phyloP scores from a whole-genome alignment of 129 eudicot genomes.

The Calendula officinalis region DNA sequence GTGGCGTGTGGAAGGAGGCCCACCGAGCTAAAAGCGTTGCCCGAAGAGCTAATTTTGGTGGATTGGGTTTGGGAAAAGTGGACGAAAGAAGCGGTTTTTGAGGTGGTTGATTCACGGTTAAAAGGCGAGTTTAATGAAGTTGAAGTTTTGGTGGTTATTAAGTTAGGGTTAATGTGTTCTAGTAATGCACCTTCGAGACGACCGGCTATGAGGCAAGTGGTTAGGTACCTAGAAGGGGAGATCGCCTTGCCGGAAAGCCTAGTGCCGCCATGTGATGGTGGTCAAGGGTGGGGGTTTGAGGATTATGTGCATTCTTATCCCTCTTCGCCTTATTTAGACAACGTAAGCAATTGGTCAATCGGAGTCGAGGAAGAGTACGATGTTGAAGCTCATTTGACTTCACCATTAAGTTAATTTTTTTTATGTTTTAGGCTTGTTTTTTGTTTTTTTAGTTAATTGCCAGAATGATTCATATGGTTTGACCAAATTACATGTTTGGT shows the following conservation, averaged over 20 bases:
- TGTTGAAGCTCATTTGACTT: slow-evolving; percentile 37
- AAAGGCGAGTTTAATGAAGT: slow-evolving; percentile 48
- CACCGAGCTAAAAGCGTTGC: slow-evolving; percentile 59
- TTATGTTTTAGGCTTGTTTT: neutral
- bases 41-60: slow-evolving; percentile 72
- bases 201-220: slow-evolving; percentile 67
- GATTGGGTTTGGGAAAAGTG: slow-evolving; percentile 87
- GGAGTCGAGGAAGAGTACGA: slow-evolving; percentile 43
- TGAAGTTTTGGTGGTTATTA: slow-evolving; percentile 50
- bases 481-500: too few species aligned
- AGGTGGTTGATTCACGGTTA: slow-evolving; percentile 61
- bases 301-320: slow-evolving; percentile 67
- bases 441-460: slow-evolving; percentile 5
- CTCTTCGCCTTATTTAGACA: slow-evolving; percentile 47
- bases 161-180: slow-evolving; percentile 74
- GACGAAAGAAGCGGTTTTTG: slow-evolving; percentile 47
- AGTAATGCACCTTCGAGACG: slow-evolving; percentile 38
- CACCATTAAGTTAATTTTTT: slow-evolving; percentile 20
- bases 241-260: slow-evolving; percentile 41
- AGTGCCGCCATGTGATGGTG: slow-evolving; percentile 34
- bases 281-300: slow-evolving; percentile 41
- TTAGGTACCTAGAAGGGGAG: slow-evolving; percentile 80
- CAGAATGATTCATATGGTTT: too few species aligned
- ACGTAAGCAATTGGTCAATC: slow-evolving; percentile 44
- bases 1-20: slow-evolving; percentile 87